Evolutionary conservation across 768 basidiomycete genomes (phyloP).

Genomic region (Leucogyrophana mollusca): DNA sequence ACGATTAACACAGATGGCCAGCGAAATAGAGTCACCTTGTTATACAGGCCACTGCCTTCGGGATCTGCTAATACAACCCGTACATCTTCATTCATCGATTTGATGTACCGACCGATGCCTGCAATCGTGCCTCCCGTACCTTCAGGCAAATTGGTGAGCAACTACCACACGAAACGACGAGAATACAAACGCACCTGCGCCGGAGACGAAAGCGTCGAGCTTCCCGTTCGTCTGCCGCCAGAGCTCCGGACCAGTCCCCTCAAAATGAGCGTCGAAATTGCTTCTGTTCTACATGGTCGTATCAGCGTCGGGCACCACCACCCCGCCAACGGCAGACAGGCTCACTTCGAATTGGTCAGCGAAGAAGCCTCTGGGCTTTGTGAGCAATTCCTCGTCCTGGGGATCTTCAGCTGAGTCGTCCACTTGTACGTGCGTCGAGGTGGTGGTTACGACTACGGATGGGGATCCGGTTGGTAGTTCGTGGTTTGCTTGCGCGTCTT

Average conservation of each 20-base stretch:
- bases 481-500: conserved; percentile 18
- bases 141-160: conserved; percentile 19
- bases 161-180: background rate
- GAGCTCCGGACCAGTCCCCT: conserved; percentile 92
- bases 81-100: conserved; percentile 65
- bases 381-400: conserved; percentile 41
- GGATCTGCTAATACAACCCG: conserved; percentile 84
- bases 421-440: conserved; percentile 40
- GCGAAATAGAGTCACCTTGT: conserved; percentile 57
- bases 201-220: conserved; percentile 83
- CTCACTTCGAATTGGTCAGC: conserved; percentile 91
- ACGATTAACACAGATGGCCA: background rate
- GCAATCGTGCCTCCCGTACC: conserved; percentile 97
- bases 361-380: conserved; percentile 80
- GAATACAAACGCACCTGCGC: conserved; percentile 59
- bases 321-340: background rate
- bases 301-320: background rate
- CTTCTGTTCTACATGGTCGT: conserved; percentile 62
- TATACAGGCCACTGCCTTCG: conserved; percentile 92
- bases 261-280: conserved; percentile 87
- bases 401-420: conserved; percentile 29
- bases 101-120: conserved; percentile 78
- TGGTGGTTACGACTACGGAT: conserved; percentile 53
- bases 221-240: conserved; percentile 88
- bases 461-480: conserved; percentile 44